These are phyloP conservation scores for Pogostemon cablin DNA, from an alignment of 257 asterid species.

Conservation along the genomic window DNA sequence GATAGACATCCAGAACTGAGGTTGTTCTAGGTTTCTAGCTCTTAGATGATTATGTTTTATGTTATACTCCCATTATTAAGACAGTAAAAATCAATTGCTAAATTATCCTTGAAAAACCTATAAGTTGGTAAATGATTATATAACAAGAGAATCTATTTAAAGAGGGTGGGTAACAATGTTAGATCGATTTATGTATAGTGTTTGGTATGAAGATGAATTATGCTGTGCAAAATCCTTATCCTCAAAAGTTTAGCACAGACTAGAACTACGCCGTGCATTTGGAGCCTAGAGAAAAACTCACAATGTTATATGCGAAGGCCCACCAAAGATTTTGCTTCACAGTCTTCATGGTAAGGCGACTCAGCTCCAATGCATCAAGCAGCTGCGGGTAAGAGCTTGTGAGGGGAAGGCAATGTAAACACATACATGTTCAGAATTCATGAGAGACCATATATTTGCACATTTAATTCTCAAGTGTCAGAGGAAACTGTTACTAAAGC, in stretches of 20 bases:
- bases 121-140: background rate
- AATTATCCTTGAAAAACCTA: background rate
- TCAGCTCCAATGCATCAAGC: constrained; percentile 95
- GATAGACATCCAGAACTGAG: constrained; percentile 8
- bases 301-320: constrained; percentile 98
- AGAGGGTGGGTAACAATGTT: too few relatives aligned
- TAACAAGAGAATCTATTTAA: too few relatives aligned
- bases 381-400: constrained; percentile 54
- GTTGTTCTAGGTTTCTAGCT: background rate
- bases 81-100: background rate
- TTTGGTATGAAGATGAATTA: too few relatives aligned
- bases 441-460: constrained; percentile 23
- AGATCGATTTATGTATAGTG: too few relatives aligned
- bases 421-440: background rate
- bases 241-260: too few relatives aligned
- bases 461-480: constrained; percentile 11
- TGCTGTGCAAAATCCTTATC: too few relatives aligned
- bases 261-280: too few relatives aligned
- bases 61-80: background rate
- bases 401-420: constrained; percentile 19
- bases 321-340: constrained; percentile 98
- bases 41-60: background rate
- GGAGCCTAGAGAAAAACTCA: constrained; percentile 45
- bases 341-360: constrained; percentile 94
- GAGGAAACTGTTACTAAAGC: background rate